phyloP scores from a whole-genome alignment of 805 yeast genomes.

The Jamesozyma hellenica region DNA sequence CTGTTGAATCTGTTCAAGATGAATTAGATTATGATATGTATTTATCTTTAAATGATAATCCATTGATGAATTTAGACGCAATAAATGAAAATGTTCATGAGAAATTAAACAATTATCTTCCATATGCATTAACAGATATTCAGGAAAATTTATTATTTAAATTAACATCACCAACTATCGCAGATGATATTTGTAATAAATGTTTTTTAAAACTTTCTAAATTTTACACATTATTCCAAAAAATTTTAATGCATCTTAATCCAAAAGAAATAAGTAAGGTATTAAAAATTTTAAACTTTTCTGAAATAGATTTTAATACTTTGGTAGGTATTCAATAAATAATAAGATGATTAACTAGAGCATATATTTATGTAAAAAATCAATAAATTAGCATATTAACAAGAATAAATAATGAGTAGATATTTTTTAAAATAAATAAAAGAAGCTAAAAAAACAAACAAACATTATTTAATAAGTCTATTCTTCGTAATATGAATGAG shows the following conservation, averaged over 20 bases:
- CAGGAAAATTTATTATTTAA: constrained; percentile 47
- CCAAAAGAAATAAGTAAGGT: constrained; percentile 11
- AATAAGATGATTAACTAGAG: not conserved
- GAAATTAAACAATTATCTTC: constrained; percentile 35
- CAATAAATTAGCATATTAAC: not conserved
- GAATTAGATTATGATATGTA: constrained; percentile 57
- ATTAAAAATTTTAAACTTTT: constrained; percentile 18
- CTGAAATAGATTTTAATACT: constrained; percentile 47
- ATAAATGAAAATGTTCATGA: constrained; percentile 39
- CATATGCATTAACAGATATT: constrained; percentile 50
- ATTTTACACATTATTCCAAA: constrained; percentile 31
- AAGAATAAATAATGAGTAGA: not conserved
- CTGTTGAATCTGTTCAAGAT: constrained; percentile 38
- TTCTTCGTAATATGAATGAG: constrained; percentile 12
- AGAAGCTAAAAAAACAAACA: not conserved
- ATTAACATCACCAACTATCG: constrained; percentile 53
- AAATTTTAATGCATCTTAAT: constrained; percentile 28
- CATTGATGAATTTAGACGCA: constrained; percentile 33
- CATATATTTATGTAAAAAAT: not conserved
- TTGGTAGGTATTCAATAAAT: constrained; percentile 51
- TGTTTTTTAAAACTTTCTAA: constrained; percentile 42
- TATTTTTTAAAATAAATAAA: not conserved
- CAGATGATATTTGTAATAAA: constrained; percentile 42
- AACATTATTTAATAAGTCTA: not conserved
- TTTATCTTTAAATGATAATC: constrained; percentile 54